phyloP scores from a whole-genome alignment of 345 rosid genomes.

The Lenwebbia sp. region DNA sequence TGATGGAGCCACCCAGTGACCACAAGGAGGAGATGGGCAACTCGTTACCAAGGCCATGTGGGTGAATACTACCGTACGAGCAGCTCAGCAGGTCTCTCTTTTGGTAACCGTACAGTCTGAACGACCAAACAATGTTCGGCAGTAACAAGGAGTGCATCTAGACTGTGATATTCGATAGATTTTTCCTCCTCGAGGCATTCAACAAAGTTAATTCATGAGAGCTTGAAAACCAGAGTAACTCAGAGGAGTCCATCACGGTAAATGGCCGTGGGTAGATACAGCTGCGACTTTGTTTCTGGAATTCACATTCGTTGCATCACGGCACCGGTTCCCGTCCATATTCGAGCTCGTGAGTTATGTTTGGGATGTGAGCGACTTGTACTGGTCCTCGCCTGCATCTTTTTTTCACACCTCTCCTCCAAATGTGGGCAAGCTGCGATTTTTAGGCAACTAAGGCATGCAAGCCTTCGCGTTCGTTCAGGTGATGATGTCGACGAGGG shows the following conservation, averaged over 20 bases:
- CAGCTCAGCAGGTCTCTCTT: not conserved
- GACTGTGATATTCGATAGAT: not conserved
- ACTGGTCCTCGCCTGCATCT: too few relatives aligned
- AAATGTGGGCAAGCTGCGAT: not conserved
- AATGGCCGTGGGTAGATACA: not conserved
- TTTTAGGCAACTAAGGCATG: not conserved
- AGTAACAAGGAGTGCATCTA: not conserved
- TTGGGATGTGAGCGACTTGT: too few relatives aligned
- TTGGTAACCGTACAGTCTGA: not conserved
- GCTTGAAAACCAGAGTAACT: not conserved
- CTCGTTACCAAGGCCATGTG: not conserved
- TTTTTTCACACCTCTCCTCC: not conserved
- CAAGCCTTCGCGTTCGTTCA: not conserved
- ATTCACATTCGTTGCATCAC: not conserved
- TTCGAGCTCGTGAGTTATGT: too few relatives aligned
- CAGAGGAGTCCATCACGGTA: not conserved
- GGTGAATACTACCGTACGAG: not conserved
- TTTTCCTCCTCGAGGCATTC: not conserved
- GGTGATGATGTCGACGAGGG: not conserved
- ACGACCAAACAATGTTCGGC: not conserved
- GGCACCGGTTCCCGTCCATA: too few relatives aligned
- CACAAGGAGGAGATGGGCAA: not conserved
- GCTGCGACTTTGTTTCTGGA: not conserved
- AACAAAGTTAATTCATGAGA: not conserved
- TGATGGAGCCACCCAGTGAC: not conserved